These are phyloP conservation scores for Cicer pinnatifidum DNA, from an alignment of 306 rosid species.

Conservation along the genomic window DNA sequence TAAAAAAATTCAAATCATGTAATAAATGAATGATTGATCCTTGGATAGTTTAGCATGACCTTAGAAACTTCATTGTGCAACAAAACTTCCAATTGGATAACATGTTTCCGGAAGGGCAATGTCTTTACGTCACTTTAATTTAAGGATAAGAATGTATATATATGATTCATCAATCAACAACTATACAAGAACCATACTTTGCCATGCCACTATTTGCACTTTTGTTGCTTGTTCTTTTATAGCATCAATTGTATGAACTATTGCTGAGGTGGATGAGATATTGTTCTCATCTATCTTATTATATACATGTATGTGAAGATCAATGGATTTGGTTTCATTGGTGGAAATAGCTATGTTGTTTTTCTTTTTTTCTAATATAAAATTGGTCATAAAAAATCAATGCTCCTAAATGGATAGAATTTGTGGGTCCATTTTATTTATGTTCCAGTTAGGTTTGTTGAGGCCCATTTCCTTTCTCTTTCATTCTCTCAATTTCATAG, in stretches of 20 bases:
- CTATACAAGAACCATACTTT: slow-evolving; percentile 25
- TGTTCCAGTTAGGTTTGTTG: slow-evolving; percentile 42
- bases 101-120: slow-evolving; percentile 38
- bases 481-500: slow-evolving; percentile 20
- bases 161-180: background rate
- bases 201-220: slow-evolving; percentile 41
- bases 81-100: slow-evolving; percentile 39
- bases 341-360: background rate
- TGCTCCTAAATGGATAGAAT: slow-evolving; percentile 40
- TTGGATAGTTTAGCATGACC: slow-evolving; percentile 9
- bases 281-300: too few relatives aligned
- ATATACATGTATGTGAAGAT: slow-evolving; percentile 3
- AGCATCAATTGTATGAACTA: slow-evolving; percentile 24
- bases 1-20: background rate
- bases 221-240: slow-evolving; percentile 24
- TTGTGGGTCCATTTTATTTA: slow-evolving; percentile 52
- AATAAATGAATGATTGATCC: slow-evolving; percentile 25
- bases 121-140: slow-evolving; percentile 44
- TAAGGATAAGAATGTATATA: slow-evolving; percentile 59
- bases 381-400: background rate
- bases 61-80: slow-evolving; percentile 3
- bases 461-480: slow-evolving; percentile 42
- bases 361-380: slow-evolving; percentile 41
- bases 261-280: slow-evolving; percentile 44
- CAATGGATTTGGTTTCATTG: slow-evolving; percentile 35